Evolutionary conservation across 1,139 yeast species (phyloP).

Genomic region (Geotrichum klebahnii): DNA sequence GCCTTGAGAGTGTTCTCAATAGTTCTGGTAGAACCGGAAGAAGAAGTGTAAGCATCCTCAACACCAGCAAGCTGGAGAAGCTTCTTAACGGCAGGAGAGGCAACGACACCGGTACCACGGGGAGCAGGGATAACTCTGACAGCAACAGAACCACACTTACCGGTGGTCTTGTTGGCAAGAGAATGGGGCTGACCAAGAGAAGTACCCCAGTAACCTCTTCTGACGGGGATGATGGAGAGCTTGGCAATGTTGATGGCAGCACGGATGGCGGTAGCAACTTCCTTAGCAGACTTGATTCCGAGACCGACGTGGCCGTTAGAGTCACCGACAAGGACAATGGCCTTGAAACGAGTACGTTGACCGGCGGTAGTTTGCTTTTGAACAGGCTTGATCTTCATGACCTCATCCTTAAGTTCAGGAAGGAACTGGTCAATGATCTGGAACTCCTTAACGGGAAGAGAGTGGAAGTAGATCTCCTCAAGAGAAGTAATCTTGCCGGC

Average conservation of each 20-base stretch:
- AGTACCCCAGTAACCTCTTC: slow-evolving; percentile 99
- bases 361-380: slow-evolving; percentile 99
- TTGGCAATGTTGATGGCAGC: slow-evolving; percentile 99
- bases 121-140: slow-evolving; percentile 99
- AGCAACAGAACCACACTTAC: slow-evolving; percentile 98
- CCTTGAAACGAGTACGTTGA: slow-evolving; percentile 99
- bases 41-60: slow-evolving; percentile 98
- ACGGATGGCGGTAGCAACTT: slow-evolving; percentile 99
- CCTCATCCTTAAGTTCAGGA: slow-evolving; percentile 96
- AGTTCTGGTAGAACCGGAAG: slow-evolving; percentile 99
- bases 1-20: slow-evolving; percentile 99
- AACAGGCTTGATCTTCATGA: slow-evolving; percentile 99
- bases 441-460: slow-evolving; percentile 98
- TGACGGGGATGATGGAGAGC: slow-evolving; percentile 97
- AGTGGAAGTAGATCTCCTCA: slow-evolving; percentile 99
- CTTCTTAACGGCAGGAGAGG: slow-evolving; percentile 99
- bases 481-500: slow-evolving; percentile 95
- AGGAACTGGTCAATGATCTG: slow-evolving; percentile 96
- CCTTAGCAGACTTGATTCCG: slow-evolving; percentile 99
- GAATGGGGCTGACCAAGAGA: slow-evolving; percentile 99
- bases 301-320: slow-evolving; percentile 99
- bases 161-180: slow-evolving; percentile 94
- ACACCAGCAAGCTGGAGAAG: slow-evolving; percentile 99
- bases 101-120: slow-evolving; percentile 99
- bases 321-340: slow-evolving; percentile 99